Conservation (phyloP, 2,329 filamentous ascomycete genomes). For the Fulvia fulva region DNA sequence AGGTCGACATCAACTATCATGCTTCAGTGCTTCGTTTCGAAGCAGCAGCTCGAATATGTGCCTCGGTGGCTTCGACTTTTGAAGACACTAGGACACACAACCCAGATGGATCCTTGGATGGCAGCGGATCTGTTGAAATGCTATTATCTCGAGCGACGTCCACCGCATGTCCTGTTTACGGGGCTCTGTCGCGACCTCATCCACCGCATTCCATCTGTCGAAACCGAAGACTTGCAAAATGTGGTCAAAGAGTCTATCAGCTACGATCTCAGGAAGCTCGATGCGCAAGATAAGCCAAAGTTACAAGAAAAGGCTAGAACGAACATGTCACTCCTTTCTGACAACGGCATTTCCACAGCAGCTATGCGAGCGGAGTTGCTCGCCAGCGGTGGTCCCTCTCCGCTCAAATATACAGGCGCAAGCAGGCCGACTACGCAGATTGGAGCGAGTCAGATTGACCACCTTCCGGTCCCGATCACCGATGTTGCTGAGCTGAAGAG, state of each 20-base stretch:
- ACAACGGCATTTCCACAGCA: background rate
- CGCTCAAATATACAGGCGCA: too few species aligned
- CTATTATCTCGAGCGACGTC: slow-evolving; percentile 26
- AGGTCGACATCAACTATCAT: slow-evolving; percentile 23
- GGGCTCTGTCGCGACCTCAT: slow-evolving; percentile 24
- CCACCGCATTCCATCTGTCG: slow-evolving; percentile 15
- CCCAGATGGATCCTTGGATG: slow-evolving; percentile 16
- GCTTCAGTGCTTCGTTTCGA: slow-evolving; percentile 22
- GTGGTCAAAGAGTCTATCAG: slow-evolving; percentile 25
- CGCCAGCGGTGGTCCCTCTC: too few species aligned
- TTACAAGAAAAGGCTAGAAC: slow-evolving; percentile 2
- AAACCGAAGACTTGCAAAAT: slow-evolving; percentile 12
- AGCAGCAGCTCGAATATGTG: slow-evolving; percentile 19
- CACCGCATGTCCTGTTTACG: slow-evolving; percentile 27
- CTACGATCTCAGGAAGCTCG: slow-evolving; percentile 26
- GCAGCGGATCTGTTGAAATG: slow-evolving; percentile 22
- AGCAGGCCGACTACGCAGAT: too few species aligned
- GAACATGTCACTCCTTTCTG: slow-evolving; percentile 1
- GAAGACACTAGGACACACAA: slow-evolving; percentile 11
- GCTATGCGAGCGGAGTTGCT: too few species aligned
- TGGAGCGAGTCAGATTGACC: too few species aligned
- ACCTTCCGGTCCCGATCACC: too few species aligned
- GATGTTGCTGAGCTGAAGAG: too few species aligned
- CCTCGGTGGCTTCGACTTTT: slow-evolving; percentile 25
- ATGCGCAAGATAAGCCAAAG: background rate